Percentiles rank a stretch among this genome's conserved stretches.
Evolutionary conservation across 2,329 filamentous ascomycete genomes (phyloP).

Genomic region (Orbilia brochopaga): DNA sequence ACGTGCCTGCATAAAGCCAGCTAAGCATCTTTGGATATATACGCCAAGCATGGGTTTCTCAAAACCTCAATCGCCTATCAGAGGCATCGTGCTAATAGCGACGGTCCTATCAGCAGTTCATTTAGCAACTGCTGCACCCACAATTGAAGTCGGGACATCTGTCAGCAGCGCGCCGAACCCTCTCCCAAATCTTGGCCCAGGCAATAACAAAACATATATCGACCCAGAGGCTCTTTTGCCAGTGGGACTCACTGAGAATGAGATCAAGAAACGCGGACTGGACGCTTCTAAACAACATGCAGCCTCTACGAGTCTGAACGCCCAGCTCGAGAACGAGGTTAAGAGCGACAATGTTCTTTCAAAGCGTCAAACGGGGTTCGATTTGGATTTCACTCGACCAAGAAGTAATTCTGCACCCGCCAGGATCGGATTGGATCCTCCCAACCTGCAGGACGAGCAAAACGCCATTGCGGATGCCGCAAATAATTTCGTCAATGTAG

Average conservation of each 20-base stretch:
- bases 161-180: constrained; percentile 35
- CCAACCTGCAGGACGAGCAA: constrained; percentile 13
- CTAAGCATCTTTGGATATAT: not conserved
- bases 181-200: constrained; percentile 6
- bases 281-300: too few species aligned
- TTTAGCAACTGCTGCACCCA: constrained; percentile 21
- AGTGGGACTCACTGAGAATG: not conserved
- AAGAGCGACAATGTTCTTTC: not conserved
- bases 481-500: constrained; percentile 15
- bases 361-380: constrained; percentile 28
- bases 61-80: not conserved
- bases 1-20: constrained; percentile 14
- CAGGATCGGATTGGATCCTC: constrained; percentile 8
- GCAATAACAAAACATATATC: not conserved
- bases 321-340: too few species aligned
- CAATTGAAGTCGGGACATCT: constrained; percentile 17
- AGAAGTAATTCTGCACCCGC: constrained; percentile 22
- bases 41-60: constrained; percentile 10
- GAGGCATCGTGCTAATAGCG: not conserved
- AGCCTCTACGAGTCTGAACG: too few species aligned
- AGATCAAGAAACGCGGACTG: not conserved
- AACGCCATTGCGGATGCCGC: constrained; percentile 23
- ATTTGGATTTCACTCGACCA: not conserved
- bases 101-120: constrained; percentile 11
- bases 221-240: not conserved